Evolutionary conservation across 2,329 filamentous ascomycete genomes (phyloP), one percentile per base, ranked within the genome.

Genomic region (Diaporthe helianthi): DNA sequence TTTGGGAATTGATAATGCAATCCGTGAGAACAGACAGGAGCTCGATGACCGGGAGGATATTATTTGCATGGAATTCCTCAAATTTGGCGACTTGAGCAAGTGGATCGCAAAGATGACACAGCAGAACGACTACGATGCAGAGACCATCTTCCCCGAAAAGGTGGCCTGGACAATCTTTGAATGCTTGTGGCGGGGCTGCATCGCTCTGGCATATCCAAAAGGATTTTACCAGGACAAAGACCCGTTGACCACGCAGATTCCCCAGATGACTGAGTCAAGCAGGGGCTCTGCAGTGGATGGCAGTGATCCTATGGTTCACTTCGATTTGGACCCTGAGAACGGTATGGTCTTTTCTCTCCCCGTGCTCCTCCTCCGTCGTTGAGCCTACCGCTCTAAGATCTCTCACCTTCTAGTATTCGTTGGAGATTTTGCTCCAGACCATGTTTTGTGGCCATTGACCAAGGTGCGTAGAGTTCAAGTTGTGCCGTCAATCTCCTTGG

Each of bases 281-380:
- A 5, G 19, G 12, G 22, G 1, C 36, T 44, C 54, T 29, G 10
- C 36, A n/a, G 36, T 29, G 2, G n/a, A 17, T n/a, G n/a, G 4
- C 1, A 19, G 29, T 2, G 44, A 66, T 24, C 64, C 64, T 3
- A 33, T 66, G 26, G 64, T 66, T 3, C 64, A 66, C 22, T 54
- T 66, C 22, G 64, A 66, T 22, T 31, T 66, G 13, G 64, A 66
- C 29, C 49, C 64, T 10, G 36, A 54, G 5, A 66, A 66, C 47
- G 26, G 61, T 65, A 29, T 15, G 61, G 19, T 3, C 17, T 7
- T 8, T 8, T 17, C n/a, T n/a, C n/a, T 33, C 26, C 13, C 12
- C 24, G 17, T 31, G 1, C n/a, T 46, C 17, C 3, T 47, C 8
- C 6, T 47, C 6, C 6, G 19, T 29, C n/a, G 38, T 13, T 31